Percentiles rank a stretch among this genome's conserved stretches.
phyloP scores from a whole-genome alignment of 768 basidiomycete genomes.

The Suillus brevipes region DNA sequence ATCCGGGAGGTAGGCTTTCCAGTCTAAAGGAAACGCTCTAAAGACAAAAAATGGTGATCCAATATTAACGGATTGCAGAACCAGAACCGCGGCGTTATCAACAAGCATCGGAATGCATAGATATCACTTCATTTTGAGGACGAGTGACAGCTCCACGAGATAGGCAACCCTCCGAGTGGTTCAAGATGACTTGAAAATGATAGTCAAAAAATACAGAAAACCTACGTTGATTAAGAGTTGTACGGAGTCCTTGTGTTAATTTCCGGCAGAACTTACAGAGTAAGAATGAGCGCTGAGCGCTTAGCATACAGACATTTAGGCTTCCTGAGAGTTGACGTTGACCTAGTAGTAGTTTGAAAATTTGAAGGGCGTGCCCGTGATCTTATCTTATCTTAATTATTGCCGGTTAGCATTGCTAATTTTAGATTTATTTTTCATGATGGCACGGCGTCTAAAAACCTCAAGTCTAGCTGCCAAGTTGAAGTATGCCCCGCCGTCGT shows the following conservation, averaged over 20 bases:
- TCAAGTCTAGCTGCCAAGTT: not conserved
- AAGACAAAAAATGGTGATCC: too few relatives aligned
- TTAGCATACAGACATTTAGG: not conserved
- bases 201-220: not conserved
- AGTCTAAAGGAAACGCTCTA: too few relatives aligned
- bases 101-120: not conserved
- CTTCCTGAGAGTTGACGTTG: not conserved
- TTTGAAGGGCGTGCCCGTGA: not conserved
- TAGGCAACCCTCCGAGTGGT: too few relatives aligned
- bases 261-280: not conserved
- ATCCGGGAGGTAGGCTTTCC: too few relatives aligned
- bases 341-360: not conserved
- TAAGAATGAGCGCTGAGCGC: not conserved
- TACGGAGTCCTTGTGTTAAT: not conserved
- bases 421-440: not conserved
- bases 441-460: not conserved
- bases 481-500: slow-evolving; percentile 48
- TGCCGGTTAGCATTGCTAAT: not conserved
- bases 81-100: not conserved
- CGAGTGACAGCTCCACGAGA: too few relatives aligned
- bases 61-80: not conserved
- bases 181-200: not conserved
- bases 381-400: slow-evolving; percentile 1
- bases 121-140: not conserved
- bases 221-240: not conserved